Evolutionary conservation across 2,329 filamentous ascomycete species (phyloP), one percentile per base, ranked within the genome.

Genomic region (Aspergillus thermomutatus): DNA sequence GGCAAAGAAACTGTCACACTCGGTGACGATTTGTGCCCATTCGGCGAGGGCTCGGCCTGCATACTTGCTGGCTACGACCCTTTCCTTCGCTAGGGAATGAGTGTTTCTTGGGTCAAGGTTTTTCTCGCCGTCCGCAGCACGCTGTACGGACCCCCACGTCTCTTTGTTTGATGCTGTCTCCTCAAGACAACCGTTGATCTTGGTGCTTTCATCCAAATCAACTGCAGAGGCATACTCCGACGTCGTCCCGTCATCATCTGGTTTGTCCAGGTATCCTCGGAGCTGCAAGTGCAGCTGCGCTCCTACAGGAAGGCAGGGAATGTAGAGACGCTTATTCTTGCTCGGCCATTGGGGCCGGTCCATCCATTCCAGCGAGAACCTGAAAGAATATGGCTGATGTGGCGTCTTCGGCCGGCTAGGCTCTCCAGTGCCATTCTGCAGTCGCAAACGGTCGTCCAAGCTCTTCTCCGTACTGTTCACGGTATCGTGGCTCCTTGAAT

Each of bases 351-450:
- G 69, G 68, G 81, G 72, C 65, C 81, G 80, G 56, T 84, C 82
- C 50, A 82, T 79, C 79, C 81, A 87, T 68, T 89, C 86, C n/a
- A 89, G 75, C 1, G 85, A 87, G 68, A 89, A 89, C 58, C 84
- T 86, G 77, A 89, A 89, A 60, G 79, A 84, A 62, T 82, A 85
- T 43, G 76, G 78, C 55, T 83, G 82, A 61, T 84, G 82, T 49
- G 71, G 72, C n/a, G 68, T 72, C 48, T 67, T 76, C 59, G 68
- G 75, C 43, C 69, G 71, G 34, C 58, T 54, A 25, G 68, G 59
- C 48, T 72, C 65, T 28, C 64, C 64, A 11, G 64, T 58, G 47
- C 56, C 60, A 53, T 64, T 65, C 9, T 61, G 58, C 26, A 57
- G 55, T 21, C 63, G 60, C 53, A 65, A 60, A 47, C 65, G 64